Evolutionary conservation across 2,329 filamentous ascomycete species (phyloP).

Genomic region (Monascus ruber): DNA sequence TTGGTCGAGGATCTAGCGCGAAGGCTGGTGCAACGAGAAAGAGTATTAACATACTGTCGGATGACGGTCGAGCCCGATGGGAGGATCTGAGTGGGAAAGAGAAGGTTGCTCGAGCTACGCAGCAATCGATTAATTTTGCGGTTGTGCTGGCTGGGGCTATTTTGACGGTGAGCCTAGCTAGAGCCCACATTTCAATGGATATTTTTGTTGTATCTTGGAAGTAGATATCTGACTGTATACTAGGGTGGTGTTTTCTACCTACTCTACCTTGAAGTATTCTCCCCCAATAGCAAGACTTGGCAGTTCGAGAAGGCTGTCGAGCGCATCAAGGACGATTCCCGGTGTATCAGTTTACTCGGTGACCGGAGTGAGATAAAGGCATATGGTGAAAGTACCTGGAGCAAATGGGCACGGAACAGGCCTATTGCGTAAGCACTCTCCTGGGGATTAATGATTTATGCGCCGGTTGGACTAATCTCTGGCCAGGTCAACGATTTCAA

Average conservation of each 20-base stretch:
- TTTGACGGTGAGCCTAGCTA: slow-evolving; percentile 51
- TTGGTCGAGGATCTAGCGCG: slow-evolving; percentile 21
- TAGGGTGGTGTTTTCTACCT: slow-evolving; percentile 68
- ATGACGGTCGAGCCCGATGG: slow-evolving; percentile 76
- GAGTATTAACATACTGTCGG: slow-evolving; percentile 72
- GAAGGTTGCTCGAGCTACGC: slow-evolving; percentile 73
- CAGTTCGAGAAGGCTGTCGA: slow-evolving; percentile 82
- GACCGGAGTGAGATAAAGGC: slow-evolving; percentile 64
- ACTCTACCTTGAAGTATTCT: slow-evolving; percentile 73
- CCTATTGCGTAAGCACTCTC: slow-evolving; percentile 38
- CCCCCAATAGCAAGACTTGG: slow-evolving; percentile 69
- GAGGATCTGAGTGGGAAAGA: slow-evolving; percentile 60
- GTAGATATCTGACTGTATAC: background rate
- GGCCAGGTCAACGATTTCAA: slow-evolving; percentile 52
- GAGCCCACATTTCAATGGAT: background rate
- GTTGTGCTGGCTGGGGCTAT: slow-evolving; percentile 63
- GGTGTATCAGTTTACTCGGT: slow-evolving; percentile 64
- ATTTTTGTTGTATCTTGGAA: background rate
- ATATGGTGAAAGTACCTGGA: slow-evolving; percentile 68
- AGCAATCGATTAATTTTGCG: slow-evolving; percentile 81
- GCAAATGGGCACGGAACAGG: slow-evolving; percentile 63
- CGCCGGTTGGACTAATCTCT: slow-evolving; percentile 16
- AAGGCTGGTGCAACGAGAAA: slow-evolving; percentile 45
- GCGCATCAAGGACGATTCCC: slow-evolving; percentile 60
- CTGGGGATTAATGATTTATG: background rate